These are phyloP conservation scores for Bipolaris zeicola DNA, from an alignment of 2,329 filamentous ascomycete genomes.

Conservation along the genomic window DNA sequence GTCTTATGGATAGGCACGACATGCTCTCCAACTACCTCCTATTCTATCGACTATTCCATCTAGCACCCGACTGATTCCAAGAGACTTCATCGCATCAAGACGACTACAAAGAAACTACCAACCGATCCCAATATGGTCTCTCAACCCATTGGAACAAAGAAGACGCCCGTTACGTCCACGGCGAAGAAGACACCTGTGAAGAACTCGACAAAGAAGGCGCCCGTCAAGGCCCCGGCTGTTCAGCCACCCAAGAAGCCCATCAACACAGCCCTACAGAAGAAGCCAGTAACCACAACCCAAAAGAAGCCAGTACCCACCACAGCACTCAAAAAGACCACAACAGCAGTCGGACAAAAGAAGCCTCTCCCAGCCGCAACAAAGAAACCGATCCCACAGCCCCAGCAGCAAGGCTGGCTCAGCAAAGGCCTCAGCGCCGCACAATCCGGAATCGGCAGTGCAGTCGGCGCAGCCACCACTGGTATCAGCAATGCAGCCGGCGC, in stretches of 20 bases:
- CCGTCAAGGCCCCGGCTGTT: constrained; percentile 11
- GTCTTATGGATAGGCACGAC: not conserved
- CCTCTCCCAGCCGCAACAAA: constrained; percentile 13
- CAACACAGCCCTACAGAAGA: constrained; percentile 27
- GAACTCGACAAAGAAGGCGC: constrained; percentile 4
- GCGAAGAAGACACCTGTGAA: constrained; percentile 23
- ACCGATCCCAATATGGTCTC: constrained; percentile 25
- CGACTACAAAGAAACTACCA: not conserved
- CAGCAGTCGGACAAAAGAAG: constrained; percentile 21
- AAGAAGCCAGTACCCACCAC: constrained; percentile 8
- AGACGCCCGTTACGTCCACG: constrained; percentile 23
- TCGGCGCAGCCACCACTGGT: constrained; percentile 44
- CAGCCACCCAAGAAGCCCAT: constrained; percentile 26
- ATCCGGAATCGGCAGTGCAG: constrained; percentile 37
- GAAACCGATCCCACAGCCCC: constrained; percentile 23
- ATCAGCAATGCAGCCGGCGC: constrained; percentile 53
- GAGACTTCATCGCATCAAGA: not conserved
- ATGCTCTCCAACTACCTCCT: constrained; percentile 4
- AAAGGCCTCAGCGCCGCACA: constrained; percentile 21
- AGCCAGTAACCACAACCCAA: constrained; percentile 8
- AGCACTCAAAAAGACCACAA: constrained; percentile 19
- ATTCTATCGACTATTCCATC: not conserved
- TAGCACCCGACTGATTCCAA: not conserved
- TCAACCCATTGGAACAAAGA: constrained; percentile 37
- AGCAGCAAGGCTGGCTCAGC: constrained; percentile 54